Evolutionary conservation across 1,284 basidiomycete genomes (phyloP).

Genomic region (Pisolithus thermaeus): DNA sequence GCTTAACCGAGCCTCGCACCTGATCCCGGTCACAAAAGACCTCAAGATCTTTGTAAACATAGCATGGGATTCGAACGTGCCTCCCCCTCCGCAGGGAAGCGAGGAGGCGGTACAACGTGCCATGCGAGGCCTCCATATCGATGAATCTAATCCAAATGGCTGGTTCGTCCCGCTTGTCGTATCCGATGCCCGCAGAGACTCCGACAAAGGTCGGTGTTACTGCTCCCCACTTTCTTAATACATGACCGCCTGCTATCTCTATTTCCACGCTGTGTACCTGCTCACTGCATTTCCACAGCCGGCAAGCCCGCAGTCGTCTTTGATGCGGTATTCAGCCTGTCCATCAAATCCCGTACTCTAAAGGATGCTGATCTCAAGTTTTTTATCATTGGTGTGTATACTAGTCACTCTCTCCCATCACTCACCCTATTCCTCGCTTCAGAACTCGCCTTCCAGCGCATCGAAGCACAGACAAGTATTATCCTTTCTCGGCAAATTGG

Average conservation of each 20-base stretch:
- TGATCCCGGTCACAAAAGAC: constrained; percentile 36
- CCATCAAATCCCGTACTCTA: constrained; percentile 50
- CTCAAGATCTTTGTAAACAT: constrained; percentile 70
- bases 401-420: background rate
- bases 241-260: constrained; percentile 3
- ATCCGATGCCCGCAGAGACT: constrained; percentile 54
- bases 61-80: constrained; percentile 60
- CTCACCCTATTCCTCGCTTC: constrained; percentile 8
- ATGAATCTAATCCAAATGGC: constrained; percentile 31
- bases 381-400: constrained; percentile 56
- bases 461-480: constrained; percentile 54
- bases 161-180: constrained; percentile 71
- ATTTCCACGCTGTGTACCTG: constrained; percentile 5
- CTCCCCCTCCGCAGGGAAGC: constrained; percentile 53
- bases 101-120: constrained; percentile 53
- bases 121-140: constrained; percentile 43
- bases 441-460: constrained; percentile 65
- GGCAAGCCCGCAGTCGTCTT: constrained; percentile 65
- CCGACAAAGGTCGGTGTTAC: constrained; percentile 57
- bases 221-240: constrained; percentile 6
- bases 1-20: constrained; percentile 1
- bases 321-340: constrained; percentile 59
- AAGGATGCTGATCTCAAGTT: constrained; percentile 59
- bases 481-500: constrained; percentile 57
- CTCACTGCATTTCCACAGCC: constrained; percentile 34